Evolutionary conservation across 1,284 basidiomycete species (phyloP), one percentile per base, ranked within the genome.

Genomic region (Tausonia pullulans): DNA sequence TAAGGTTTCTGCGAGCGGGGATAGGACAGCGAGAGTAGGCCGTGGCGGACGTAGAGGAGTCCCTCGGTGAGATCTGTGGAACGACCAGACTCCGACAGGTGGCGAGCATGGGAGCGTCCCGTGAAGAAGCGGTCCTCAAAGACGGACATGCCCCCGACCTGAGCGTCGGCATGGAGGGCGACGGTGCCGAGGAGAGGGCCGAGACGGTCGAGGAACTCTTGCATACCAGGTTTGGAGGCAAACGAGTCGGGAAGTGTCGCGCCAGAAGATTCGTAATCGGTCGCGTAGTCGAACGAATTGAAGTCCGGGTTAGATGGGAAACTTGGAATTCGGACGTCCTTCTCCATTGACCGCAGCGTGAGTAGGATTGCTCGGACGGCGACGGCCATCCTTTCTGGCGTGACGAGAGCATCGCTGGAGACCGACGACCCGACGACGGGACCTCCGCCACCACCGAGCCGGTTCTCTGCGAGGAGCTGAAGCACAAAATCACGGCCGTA

Each of bases 251-350:
- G 79, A 9, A 87, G 74, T 58, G 81, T 79, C 2, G 84, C 84
- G 0, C 88, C 85, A 8, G 84, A 85, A 0, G 83, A 79, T 7
- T 85, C 84, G 69, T 87, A 89, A 71, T 88, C 87, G 13, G 49
- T 16, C 9, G 70, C 72, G 51, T 71, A 75, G 48, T 72, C 71
- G 56, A 84, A 78, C 43, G 77, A 73, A 3, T 81, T 78, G 72
- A 94, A 94, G 73, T 92, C 87, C 50, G 78, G 75, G 65, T 78
- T 83, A 2, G 83, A 82, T 1, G 93, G 94, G 86, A 93, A 94
- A 1, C 82, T 76, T 1, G 87, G 85, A 0, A 81, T 79, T 0
- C 79, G 76, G 46, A 83, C 80, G 60, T 94, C 90, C 49, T 82
- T 80, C 73, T 92, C 90, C 55, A 88, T 79, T 5, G 81, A 77